phyloP scores from a whole-genome alignment of 2,329 filamentous ascomycete species.

The Trichophyton mentagrophytes region DNA sequence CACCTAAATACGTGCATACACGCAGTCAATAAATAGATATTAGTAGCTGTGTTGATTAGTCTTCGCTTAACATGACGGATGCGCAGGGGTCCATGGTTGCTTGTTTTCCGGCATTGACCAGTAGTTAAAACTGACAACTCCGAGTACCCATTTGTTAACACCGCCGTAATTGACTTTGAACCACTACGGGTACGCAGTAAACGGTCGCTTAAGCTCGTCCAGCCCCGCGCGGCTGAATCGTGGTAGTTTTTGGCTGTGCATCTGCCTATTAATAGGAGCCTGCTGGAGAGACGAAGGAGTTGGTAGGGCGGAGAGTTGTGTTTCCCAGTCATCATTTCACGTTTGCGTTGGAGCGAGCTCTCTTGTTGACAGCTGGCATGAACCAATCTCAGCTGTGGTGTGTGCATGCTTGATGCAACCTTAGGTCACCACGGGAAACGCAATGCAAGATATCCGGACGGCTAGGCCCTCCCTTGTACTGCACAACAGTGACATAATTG shows the following conservation, averaged over 20 bases:
- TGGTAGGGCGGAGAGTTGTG: not conserved
- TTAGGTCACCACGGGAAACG: not conserved
- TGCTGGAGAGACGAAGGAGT: not conserved
- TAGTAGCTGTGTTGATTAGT: not conserved
- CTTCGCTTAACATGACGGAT: not conserved
- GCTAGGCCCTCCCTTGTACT: not conserved
- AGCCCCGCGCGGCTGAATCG: not conserved
- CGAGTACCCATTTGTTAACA: not conserved
- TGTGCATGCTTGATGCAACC: not conserved
- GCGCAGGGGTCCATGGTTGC: not conserved
- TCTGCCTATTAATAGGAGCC: not conserved
- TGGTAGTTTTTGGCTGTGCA: not conserved
- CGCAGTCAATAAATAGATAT: not conserved
- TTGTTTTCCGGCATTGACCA: not conserved
- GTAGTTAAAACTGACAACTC: not conserved
- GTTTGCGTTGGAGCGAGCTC: not conserved
- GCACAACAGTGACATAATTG: not conserved
- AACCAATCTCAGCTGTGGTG: not conserved
- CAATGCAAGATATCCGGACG: not conserved
- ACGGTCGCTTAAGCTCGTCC: not conserved
- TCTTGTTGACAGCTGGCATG: not conserved
- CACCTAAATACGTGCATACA: not conserved
- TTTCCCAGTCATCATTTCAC: not conserved
- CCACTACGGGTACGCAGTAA: not conserved
- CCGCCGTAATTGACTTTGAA: not conserved